phyloP scores from a whole-genome alignment of 352 stramenopile species.

The Phytopythium sindhum region DNA sequence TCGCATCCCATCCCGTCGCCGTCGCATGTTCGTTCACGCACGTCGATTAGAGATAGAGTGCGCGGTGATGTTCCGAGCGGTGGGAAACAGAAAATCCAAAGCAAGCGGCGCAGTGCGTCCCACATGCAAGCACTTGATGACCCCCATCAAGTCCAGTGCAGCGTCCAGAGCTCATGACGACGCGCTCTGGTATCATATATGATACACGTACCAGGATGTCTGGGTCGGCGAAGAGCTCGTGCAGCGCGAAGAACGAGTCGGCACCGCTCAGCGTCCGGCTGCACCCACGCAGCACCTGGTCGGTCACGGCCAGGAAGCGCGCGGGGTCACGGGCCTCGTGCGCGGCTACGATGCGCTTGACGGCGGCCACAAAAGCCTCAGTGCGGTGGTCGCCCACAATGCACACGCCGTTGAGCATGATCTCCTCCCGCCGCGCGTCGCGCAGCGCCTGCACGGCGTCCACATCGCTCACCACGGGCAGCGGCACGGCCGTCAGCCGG shows the following conservation, averaged over 20 bases:
- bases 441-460: constrained; percentile 69
- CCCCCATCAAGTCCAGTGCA: background rate
- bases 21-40: background rate
- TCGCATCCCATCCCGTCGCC: background rate
- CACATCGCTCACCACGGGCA: constrained; percentile 58
- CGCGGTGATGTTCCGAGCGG: too few species aligned
- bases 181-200: background rate
- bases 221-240: constrained; percentile 57
- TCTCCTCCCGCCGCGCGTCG: constrained; percentile 65
- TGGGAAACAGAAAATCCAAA: background rate
- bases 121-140: constrained; percentile 2
- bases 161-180: background rate
- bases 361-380: constrained; percentile 66
- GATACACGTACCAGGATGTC: constrained; percentile 40
- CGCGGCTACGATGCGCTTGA: constrained; percentile 65
- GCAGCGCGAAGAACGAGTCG: constrained; percentile 73
- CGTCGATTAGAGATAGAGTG: background rate
- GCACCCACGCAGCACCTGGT: constrained; percentile 68
- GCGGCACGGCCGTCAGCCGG: constrained; percentile 41
- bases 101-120: background rate
- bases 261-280: constrained; percentile 72
- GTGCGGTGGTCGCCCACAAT: constrained; percentile 73
- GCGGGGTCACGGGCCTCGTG: constrained; percentile 33
- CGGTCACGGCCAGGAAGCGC: constrained; percentile 39
- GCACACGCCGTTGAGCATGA: constrained; percentile 68